Base-by-base conservation (phyloP, 768 basidiomycete genomes). In the Gymnopilus dilepis region DNA sequence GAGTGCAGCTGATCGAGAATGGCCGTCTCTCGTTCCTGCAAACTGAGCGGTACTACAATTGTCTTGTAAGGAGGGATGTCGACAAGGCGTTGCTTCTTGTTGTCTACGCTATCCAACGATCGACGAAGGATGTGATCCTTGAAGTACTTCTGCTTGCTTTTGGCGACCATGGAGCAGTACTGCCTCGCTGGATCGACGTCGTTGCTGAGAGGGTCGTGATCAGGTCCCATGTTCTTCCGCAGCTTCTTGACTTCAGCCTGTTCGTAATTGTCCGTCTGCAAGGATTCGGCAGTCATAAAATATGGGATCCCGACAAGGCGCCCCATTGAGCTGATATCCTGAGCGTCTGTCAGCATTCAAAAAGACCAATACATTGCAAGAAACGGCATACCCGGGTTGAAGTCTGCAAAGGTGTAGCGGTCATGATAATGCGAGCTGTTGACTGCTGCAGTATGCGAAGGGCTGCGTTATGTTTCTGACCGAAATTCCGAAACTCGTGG, bases 391-490 rank as follows among this genome's bases (percentile, higher is more conserved):
- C 73, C 62, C 65, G 69, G 0, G 62, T 58, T 2, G 64, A 54
- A 0, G 69, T 74, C 34, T 69, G 71, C 2, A 75, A 60, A 0
- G 74, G 73, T 0, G 74, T 75, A 1, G 68, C 74, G 0, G 72
- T 72, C 45, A 70, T 40, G 2, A 68, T 40, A 1, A 74, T 17
- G 1, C 60, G 56, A 0, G 70, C 26, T 6, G 48, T 21, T 0
- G 57, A n/a, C 9, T 47, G 59, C 4, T 65, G 15, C 1, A 64
- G 53, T 17, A 73, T 54, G 1, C 21, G 21, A 0, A 71, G 47
- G 0, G 55, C 65, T 0, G 70, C 38, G 0, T 42, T 56, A 26
- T 73, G 69, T 24, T 59, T 65, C 0, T 59, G 28, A 13, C 60
- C n/a, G 0, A 62, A 21, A 42, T 73, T 74, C 0, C 70, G 57